These are phyloP conservation scores for Drosera capensis DNA, from an alignment of 148 eudicot species.

Conservation along the genomic window DNA sequence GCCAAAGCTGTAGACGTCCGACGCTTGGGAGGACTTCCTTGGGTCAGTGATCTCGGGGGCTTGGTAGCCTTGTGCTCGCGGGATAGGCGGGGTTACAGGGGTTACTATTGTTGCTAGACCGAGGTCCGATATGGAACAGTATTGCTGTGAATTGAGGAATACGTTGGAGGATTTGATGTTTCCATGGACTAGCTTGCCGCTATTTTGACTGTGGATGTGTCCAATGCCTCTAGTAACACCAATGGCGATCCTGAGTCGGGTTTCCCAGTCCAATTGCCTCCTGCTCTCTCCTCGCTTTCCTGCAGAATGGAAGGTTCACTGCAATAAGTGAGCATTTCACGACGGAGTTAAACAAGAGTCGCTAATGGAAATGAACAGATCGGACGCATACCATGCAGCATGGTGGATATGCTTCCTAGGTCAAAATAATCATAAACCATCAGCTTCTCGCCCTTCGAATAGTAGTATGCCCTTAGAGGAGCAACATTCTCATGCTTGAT, in stretches of 20 bases:
- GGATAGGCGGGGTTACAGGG: constrained; percentile 28
- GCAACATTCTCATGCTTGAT: constrained; percentile 68
- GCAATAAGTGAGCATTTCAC: background rate
- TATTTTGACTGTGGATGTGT: constrained; percentile 39
- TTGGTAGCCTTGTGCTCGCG: constrained; percentile 33
- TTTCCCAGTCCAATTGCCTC: constrained; percentile 54
- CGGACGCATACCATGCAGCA: constrained; percentile 52
- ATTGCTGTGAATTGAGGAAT: constrained; percentile 40
- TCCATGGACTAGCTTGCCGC: constrained; percentile 65
- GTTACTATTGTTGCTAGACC: constrained; percentile 52
- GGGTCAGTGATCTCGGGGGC: constrained; percentile 71
- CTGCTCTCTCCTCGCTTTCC: constrained; percentile 45
- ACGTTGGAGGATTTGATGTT: constrained; percentile 78
- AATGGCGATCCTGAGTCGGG: constrained; percentile 37
- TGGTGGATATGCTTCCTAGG: constrained; percentile 43
- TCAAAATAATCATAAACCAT: constrained; percentile 57
- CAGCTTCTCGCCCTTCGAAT: constrained; percentile 81
- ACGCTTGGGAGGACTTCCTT: constrained; percentile 43
- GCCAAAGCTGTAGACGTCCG: constrained; percentile 78
- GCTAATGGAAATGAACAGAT: background rate
- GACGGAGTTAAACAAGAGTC: background rate
- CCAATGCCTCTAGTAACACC: constrained; percentile 66
- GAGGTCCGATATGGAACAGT: constrained; percentile 54
- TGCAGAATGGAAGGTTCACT: constrained; percentile 14
- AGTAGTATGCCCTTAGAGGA: constrained; percentile 61